Base-by-base conservation (phyloP, 108 stramenopile species). In the Conticribra weissflogii region DNA sequence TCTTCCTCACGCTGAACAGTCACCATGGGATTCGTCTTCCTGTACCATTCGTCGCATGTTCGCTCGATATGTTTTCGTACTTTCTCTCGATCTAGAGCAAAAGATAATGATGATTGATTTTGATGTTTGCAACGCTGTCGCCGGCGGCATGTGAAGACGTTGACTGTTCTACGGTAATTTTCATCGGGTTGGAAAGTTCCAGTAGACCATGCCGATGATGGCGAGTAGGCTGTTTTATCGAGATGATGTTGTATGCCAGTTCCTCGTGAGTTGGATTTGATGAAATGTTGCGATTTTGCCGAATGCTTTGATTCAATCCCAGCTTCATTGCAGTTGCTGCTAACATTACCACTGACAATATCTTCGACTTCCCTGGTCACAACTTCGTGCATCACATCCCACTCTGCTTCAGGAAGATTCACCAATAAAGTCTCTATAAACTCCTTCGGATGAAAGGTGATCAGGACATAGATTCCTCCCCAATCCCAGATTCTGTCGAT, bases 401-500 rank as follows among this genome's bases (percentile, higher is more conserved):
- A 91, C 22, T 87, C 31, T 8, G 88, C 85, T 17, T 90, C 93
- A 2, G 93, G 93, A 23, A 86, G 53, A 41, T 86, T 57, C n/a
- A 51, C 45, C 31, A 94, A 55, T 48, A 94, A 58, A 1, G 78
- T 77, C 21, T 73, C 30, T 1, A 94, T 51, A 21, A 91, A 84
- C 28, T 89, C 85, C 0, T 69, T 1, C 1, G 82, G 78, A 74
- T 94, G 88, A 75, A 91, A 94, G 2, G 90, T 87, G n/a, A 91
- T 71, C 29, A 88, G 24, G 25, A 90, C 34, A 52, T 91, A 94
- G 2, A 84, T 61, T 52, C 93, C 93, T 29, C 83, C 88, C 61
- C 58, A 58, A 8, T 28, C 3, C 2, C 21, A 8, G 32, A 23
- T 48, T 22, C 15, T 49, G 23, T 41, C 9, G 4, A 21, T 46